These are phyloP conservation scores for Ustilago crameri DNA, from an alignment of 1,284 basidiomycete genomes.

Conservation along the genomic window DNA sequence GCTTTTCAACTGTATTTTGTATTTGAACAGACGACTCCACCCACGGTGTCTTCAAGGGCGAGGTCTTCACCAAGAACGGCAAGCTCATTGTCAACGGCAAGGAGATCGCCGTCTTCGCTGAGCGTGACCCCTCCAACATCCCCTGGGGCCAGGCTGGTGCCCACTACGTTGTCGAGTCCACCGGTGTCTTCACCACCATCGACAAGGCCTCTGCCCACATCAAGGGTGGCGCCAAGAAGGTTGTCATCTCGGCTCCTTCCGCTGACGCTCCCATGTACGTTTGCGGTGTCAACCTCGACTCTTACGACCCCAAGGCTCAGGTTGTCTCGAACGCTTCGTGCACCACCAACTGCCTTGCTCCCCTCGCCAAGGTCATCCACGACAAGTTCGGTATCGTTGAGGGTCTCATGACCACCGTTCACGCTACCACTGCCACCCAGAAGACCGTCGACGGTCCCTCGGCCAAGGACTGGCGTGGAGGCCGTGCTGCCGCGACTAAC, in stretches of 20 bases:
- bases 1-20: no score
- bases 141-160: constrained; percentile 84
- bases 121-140: constrained; percentile 89
- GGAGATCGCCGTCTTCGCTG: constrained; percentile 79
- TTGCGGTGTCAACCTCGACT: constrained; percentile 91
- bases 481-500: constrained; percentile 95
- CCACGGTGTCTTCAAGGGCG: constrained; percentile 93
- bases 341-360: constrained; percentile 96
- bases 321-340: constrained; percentile 98
- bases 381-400: constrained; percentile 75
- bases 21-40: constrained; percentile 83
- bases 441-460: constrained; percentile 91
- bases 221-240: constrained; percentile 99
- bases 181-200: constrained; percentile 98
- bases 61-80: constrained; percentile 83
- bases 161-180: constrained; percentile 96
- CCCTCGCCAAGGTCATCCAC: constrained; percentile 96
- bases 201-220: constrained; percentile 90
- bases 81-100: constrained; percentile 90
- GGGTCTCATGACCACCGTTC: constrained; percentile 96
- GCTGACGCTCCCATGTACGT: constrained; percentile 93
- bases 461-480: constrained; percentile 78
- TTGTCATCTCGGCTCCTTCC: constrained; percentile 98
- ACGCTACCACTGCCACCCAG: constrained; percentile 86
- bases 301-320: constrained; percentile 89